A percentile compares a stretch with the other conserved stretches of the same genome.
Evolutionary conservation across 495 filamentous ascomycete genomes (phyloP).

Genomic region (Lophium mytilinum): DNA sequence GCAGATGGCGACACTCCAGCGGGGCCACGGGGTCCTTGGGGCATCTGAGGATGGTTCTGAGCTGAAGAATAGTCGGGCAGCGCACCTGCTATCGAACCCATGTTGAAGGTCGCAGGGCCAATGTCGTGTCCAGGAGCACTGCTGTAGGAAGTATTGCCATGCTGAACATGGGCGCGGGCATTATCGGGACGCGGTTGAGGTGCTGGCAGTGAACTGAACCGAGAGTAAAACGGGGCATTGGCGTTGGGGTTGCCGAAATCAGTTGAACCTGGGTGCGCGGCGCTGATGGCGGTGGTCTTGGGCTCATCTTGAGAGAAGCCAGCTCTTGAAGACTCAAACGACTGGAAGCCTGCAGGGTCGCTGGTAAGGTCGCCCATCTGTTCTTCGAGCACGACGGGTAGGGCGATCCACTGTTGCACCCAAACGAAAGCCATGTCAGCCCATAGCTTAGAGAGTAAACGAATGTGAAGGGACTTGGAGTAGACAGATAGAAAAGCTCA

Average conservation of each 20-base stretch:
- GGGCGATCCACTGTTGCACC: conserved; percentile 40
- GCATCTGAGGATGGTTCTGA: not conserved
- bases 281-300: conserved; percentile 4
- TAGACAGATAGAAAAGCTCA: not conserved
- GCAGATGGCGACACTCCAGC: conserved; percentile 33
- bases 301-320: conserved; percentile 23
- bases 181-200: conserved; percentile 17
- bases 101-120: conserved; percentile 37
- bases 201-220: conserved; percentile 22
- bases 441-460: conserved; percentile 16
- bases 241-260: conserved; percentile 5
- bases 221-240: conserved; percentile 27
- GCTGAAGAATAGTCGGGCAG: conserved; percentile 35
- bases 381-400: conserved; percentile 37
- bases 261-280: not conserved
- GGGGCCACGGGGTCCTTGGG: conserved; percentile 11
- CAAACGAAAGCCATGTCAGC: conserved; percentile 38
- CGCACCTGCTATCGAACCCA: conserved; percentile 40
- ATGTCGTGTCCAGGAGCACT: conserved; percentile 29
- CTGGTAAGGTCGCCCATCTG: conserved; percentile 32
- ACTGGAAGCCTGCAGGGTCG: conserved; percentile 16
- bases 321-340: conserved; percentile 13
- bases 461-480: not conserved
- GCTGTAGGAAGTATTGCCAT: conserved; percentile 5
- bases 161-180: conserved; percentile 17